These are phyloP conservation scores for Pogostemon cablin DNA, from an alignment of 257 asterid species.

Conservation along the genomic window DNA sequence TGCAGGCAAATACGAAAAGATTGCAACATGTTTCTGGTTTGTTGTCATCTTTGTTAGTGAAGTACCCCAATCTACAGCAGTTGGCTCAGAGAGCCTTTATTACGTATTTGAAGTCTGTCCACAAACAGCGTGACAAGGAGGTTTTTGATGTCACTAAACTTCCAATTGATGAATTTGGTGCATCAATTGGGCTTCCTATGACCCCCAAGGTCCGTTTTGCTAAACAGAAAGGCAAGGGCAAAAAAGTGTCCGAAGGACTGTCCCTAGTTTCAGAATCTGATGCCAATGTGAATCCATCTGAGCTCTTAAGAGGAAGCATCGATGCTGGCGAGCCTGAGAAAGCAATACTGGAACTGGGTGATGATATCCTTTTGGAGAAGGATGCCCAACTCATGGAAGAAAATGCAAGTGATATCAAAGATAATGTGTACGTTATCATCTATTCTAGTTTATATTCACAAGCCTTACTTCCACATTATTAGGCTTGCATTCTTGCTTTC, in stretches of 20 bases:
- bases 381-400: constrained; percentile 38
- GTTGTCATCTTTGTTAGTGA: constrained; percentile 79
- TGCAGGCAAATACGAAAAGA: constrained; percentile 74
- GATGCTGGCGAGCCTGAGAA: constrained; percentile 35
- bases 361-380: constrained; percentile 51
- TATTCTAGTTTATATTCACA: constrained; percentile 8
- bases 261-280: constrained; percentile 50
- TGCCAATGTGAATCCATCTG: constrained; percentile 43
- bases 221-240: constrained; percentile 66
- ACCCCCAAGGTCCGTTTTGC: constrained; percentile 86
- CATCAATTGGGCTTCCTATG: constrained; percentile 96
- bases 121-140: constrained; percentile 81
- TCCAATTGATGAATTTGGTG: constrained; percentile 74
- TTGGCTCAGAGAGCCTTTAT: constrained; percentile 86
- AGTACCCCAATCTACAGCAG: constrained; percentile 70
- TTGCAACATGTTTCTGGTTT: constrained; percentile 81
- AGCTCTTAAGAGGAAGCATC: constrained; percentile 32
- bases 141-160: constrained; percentile 78
- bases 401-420: constrained; percentile 37
- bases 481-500: not conserved
- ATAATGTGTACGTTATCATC: constrained; percentile 48
- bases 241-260: constrained; percentile 55
- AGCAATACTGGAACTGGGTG: constrained; percentile 38
- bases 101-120: constrained; percentile 85
- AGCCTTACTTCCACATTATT: not conserved